Conservation (phyloP, 352 stramenopile species). For the Phytophthora rubi region DNA sequence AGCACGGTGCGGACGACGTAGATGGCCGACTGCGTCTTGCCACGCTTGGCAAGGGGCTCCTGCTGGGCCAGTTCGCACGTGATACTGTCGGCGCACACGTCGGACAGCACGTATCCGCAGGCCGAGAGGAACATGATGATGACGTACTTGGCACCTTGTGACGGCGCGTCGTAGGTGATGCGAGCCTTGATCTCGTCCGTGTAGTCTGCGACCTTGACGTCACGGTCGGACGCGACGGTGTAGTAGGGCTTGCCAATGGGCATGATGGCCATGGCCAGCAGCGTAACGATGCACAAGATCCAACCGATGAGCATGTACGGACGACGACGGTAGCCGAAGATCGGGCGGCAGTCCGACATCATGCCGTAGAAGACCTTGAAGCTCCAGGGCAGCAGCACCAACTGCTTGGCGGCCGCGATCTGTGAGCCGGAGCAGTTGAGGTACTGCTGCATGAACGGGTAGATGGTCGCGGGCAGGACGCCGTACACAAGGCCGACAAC, state of each 20-base stretch:
- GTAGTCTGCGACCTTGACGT: conserved; percentile 27
- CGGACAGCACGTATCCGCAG: conserved; percentile 77
- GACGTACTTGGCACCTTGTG: conserved; percentile 59
- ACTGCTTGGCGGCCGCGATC: conserved; percentile 33
- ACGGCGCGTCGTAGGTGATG: conserved; percentile 43
- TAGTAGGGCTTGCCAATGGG: conserved; percentile 60
- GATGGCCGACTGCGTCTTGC: conserved; percentile 51
- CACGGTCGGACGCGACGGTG: conserved; percentile 28
- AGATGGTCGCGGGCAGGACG: conserved; percentile 49
- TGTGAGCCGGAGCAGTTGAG: conserved; percentile 47
- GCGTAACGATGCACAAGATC: conserved; percentile 47
- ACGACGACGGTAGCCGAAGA: conserved; percentile 62
- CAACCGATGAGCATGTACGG: conserved; percentile 73
- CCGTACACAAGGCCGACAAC: conserved; percentile 58
- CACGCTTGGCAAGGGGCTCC: conserved; percentile 48
- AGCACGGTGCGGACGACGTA: conserved; percentile 49
- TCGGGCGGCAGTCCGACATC: conserved; percentile 59
- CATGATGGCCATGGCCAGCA: conserved; percentile 53
- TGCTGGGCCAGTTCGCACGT: conserved; percentile 53
- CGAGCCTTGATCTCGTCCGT: conserved; percentile 31
- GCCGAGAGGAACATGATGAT: conserved; percentile 76
- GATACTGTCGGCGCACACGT: conserved; percentile 74
- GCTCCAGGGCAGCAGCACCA: conserved; percentile 57
- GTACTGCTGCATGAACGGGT: conserved; percentile 62
- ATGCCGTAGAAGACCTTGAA: conserved; percentile 78